These are phyloP conservation scores for Aspergillus amoenus DNA, from an alignment of 2,329 filamentous ascomycete genomes.

Conservation along the genomic window DNA sequence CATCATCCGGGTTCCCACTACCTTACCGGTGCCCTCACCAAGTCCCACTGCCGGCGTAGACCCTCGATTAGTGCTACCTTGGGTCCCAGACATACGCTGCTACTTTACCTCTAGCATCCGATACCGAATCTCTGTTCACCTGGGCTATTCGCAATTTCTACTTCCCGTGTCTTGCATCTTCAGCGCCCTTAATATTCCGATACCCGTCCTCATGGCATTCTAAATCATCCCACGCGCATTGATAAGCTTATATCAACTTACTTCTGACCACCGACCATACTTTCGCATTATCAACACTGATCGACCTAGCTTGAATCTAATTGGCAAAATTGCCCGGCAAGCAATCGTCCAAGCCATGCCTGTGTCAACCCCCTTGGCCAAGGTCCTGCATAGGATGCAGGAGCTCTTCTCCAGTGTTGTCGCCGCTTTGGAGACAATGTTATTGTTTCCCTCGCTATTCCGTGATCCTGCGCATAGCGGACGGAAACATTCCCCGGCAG, in stretches of 20 bases:
- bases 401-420: constrained; percentile 42
- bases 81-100: constrained; percentile 17
- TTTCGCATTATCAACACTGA: constrained; percentile 1
- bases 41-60: constrained; percentile 3
- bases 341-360: constrained; percentile 22
- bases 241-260: constrained; percentile 17
- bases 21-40: constrained; percentile 3
- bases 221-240: constrained; percentile 13
- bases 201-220: constrained; percentile 7
- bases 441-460: constrained; percentile 42
- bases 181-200: constrained; percentile 8
- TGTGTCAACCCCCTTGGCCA: constrained; percentile 34
- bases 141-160: not conserved
- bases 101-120: constrained; percentile 18
- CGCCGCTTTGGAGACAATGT: constrained; percentile 40
- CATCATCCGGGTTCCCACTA: constrained; percentile 9
- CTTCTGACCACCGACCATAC: constrained; percentile 7
- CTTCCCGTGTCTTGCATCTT: constrained; percentile 1
- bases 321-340: constrained; percentile 4
- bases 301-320: not conserved
- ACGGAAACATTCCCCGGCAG: constrained; percentile 33
- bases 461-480: constrained; percentile 31
- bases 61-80: constrained; percentile 21
- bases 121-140: constrained; percentile 2
- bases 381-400: constrained; percentile 42